These are phyloP conservation scores for Stemphylium vesicarium DNA, from an alignment of 2,329 filamentous ascomycete genomes.

Conservation along the genomic window DNA sequence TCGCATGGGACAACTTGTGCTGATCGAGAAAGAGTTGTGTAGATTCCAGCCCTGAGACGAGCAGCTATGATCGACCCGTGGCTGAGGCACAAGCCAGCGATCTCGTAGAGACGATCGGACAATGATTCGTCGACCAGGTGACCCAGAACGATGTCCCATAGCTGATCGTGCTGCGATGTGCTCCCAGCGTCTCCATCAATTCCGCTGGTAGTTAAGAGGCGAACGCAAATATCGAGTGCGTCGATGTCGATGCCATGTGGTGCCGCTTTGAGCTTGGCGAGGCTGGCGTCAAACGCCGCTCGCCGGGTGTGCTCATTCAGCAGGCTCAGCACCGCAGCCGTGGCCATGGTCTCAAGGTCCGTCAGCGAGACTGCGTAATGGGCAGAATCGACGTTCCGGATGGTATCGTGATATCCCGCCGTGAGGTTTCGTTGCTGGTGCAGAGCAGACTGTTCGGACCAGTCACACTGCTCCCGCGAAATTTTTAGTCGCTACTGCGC, in stretches of 20 bases:
- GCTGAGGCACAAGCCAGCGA: slow-evolving; percentile 33
- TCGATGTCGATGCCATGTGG: slow-evolving; percentile 26
- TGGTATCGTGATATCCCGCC: background rate
- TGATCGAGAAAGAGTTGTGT: slow-evolving; percentile 3
- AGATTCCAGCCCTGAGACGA: slow-evolving; percentile 19
- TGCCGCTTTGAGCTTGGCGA: slow-evolving; percentile 24
- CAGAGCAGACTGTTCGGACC: background rate
- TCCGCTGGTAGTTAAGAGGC: slow-evolving; percentile 20
- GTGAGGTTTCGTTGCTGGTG: background rate
- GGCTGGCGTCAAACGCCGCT: slow-evolving; percentile 32
- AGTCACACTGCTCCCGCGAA: slow-evolving; percentile 10
- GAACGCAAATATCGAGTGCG: slow-evolving; percentile 29
- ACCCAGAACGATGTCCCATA: slow-evolving; percentile 26
- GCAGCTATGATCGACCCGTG: slow-evolving; percentile 21
- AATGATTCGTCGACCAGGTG: slow-evolving; percentile 22
- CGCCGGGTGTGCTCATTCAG: slow-evolving; percentile 27
- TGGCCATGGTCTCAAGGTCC: slow-evolving; percentile 9
- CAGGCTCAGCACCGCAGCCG: slow-evolving; percentile 31
- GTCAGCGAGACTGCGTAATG: background rate
- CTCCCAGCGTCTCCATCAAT: background rate
- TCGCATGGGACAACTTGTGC: background rate
- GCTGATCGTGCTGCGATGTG: slow-evolving; percentile 7
- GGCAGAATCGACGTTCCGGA: background rate
- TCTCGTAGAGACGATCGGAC: slow-evolving; percentile 27
- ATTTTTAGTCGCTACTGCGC: slow-evolving; percentile 14